Evolutionary conservation across 2,329 filamentous ascomycete genomes (phyloP).

Genomic region (Penicillium occitanis): DNA sequence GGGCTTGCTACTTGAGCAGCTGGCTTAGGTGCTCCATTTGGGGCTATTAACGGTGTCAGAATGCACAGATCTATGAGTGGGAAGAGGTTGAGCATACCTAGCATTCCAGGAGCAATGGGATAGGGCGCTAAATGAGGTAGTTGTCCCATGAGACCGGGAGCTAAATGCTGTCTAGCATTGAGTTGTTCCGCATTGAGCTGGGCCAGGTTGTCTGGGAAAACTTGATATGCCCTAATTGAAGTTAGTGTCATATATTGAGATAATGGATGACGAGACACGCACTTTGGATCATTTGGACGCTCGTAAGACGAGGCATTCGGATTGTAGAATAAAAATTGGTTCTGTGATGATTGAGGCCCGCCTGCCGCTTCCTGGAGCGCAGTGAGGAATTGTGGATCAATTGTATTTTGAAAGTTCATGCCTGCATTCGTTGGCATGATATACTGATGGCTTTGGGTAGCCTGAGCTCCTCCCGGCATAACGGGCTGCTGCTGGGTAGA

Average conservation of each 20-base stretch:
- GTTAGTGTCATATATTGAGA: slow-evolving; percentile 6
- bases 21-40: slow-evolving; percentile 22
- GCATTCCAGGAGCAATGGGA: slow-evolving; percentile 7
- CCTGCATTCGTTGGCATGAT: slow-evolving; percentile 29
- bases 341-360: slow-evolving; percentile 28
- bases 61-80: neutral
- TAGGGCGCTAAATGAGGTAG: slow-evolving; percentile 20
- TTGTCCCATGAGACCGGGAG: slow-evolving; percentile 5
- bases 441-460: slow-evolving; percentile 29
- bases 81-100: slow-evolving; percentile 13
- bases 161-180: slow-evolving; percentile 17
- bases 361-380: slow-evolving; percentile 27
- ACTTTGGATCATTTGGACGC: slow-evolving; percentile 31
- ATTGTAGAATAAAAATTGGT: slow-evolving; percentile 32
- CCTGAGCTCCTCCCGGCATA: slow-evolving; percentile 1
- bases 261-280: slow-evolving; percentile 15
- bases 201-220: slow-evolving; percentile 16
- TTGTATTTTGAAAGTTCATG: slow-evolving; percentile 36
- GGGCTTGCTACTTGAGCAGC: slow-evolving; percentile 25
- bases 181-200: slow-evolving; percentile 20
- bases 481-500: slow-evolving; percentile 24
- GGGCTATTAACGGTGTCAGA: slow-evolving; percentile 7
- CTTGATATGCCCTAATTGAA: slow-evolving; percentile 17
- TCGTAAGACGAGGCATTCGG: slow-evolving; percentile 29
- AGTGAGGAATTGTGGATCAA: slow-evolving; percentile 43